Evolutionary conservation across 2,329 filamentous ascomycete species (phyloP).

Genomic region (Colletotrichum navitas): DNA sequence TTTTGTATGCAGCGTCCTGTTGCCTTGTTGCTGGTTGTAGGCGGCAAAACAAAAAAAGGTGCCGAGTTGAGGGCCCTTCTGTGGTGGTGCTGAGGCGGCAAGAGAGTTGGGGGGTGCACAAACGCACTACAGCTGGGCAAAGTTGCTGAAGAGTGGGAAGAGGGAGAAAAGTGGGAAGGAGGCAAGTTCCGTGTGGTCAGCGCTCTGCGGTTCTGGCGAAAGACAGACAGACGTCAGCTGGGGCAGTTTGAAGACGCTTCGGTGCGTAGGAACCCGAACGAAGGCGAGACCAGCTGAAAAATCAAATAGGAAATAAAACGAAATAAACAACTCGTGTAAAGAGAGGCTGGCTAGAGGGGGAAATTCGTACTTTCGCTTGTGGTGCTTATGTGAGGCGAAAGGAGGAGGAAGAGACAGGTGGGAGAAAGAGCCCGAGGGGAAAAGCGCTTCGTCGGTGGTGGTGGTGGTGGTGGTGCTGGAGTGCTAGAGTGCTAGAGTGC

Average conservation of each 20-base stretch:
- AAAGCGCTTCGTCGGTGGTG: constrained; percentile 9
- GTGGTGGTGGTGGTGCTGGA: neutral
- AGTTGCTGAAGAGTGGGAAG: constrained; percentile 45
- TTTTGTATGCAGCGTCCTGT: constrained; percentile 6
- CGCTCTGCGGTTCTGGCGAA: constrained; percentile 25
- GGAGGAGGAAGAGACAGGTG: neutral
- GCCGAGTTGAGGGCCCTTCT: constrained; percentile 3
- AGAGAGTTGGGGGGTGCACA: constrained; percentile 41
- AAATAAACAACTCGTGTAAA: constrained; percentile 15
- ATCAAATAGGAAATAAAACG: constrained; percentile 4
- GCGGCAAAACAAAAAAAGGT: constrained; percentile 8
- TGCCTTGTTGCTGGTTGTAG: constrained; percentile 29
- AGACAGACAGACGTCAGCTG: constrained; percentile 32
- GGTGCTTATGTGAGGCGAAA: constrained; percentile 18
- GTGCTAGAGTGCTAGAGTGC: constrained; percentile 5
- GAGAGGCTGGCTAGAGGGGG: constrained; percentile 3
- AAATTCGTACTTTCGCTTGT: constrained; percentile 23
- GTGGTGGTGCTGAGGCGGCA: constrained; percentile 38
- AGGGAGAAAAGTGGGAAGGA: constrained; percentile 39
- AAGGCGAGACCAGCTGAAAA: constrained; percentile 1
- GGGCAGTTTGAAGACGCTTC: constrained; percentile 19
- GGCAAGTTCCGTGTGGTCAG: constrained; percentile 22
- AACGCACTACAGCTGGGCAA: constrained; percentile 33
- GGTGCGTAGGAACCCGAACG: constrained; percentile 8
- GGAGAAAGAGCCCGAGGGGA: constrained; percentile 6